Evolutionary conservation across 371 early-diverging fungal genomes (phyloP).

Genomic region (Conidiobolus coronatus): DNA sequence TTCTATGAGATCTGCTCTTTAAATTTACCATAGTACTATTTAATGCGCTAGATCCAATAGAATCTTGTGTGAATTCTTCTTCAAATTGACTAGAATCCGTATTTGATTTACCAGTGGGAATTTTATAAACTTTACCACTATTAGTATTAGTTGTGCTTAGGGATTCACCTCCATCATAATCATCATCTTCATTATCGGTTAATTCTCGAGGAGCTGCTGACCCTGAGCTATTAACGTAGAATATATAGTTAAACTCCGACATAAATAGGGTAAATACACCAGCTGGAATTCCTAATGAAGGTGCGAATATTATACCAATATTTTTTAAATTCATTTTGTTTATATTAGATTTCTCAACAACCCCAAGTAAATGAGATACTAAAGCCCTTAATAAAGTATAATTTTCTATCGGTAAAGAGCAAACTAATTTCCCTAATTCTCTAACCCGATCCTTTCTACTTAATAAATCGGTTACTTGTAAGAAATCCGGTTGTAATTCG

Average conservation of each 20-base stretch:
- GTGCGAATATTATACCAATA: conserved; percentile 84
- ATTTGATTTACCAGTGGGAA: too few relatives aligned
- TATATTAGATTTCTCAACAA: conserved; percentile 49
- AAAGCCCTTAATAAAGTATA: conserved; percentile 66
- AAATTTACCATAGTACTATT: too few relatives aligned
- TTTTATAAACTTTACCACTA: too few relatives aligned
- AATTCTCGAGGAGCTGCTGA: conserved; percentile 6
- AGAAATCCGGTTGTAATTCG: conserved; percentile 45
- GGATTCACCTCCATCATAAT: too few relatives aligned
- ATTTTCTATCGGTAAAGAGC: conserved; percentile 60
- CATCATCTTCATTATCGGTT: background rate
- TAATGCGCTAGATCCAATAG: too few relatives aligned
- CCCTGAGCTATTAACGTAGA: conserved; percentile 14
- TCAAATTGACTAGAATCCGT: too few relatives aligned
- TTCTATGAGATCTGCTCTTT: too few relatives aligned
- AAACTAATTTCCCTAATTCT: conserved; percentile 53
- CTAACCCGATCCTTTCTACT: conserved; percentile 42
- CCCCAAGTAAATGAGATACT: conserved; percentile 62
- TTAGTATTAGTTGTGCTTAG: too few relatives aligned
- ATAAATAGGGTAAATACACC: conserved; percentile 68
- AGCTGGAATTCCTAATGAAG: conserved; percentile 77
- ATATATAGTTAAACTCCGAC: conserved; percentile 69
- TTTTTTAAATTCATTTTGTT: conserved; percentile 90
- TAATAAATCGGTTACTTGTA: conserved; percentile 28
- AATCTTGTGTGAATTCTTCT: too few relatives aligned